phyloP scores from a whole-genome alignment of 2,329 filamentous ascomycete species.

The Stagonosporopsis cucurbitacearum region DNA sequence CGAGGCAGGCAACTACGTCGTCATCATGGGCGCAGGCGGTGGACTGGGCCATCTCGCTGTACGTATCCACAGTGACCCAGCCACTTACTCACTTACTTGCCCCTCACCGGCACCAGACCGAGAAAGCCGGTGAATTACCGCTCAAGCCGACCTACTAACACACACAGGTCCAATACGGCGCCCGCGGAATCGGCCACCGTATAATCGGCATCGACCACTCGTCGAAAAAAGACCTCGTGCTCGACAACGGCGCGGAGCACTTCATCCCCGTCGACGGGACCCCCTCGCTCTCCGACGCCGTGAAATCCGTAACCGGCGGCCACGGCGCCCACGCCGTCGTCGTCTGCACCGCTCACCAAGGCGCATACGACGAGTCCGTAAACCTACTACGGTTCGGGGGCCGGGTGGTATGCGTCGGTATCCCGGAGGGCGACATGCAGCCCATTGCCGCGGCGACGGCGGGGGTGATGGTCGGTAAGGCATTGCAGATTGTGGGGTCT shows the following conservation, averaged over 20 bases:
- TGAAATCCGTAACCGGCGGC: constrained; percentile 63
- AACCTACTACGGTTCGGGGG: constrained; percentile 55
- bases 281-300: constrained; percentile 58
- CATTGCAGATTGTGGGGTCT: constrained; percentile 53
- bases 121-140: too few relatives aligned
- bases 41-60: constrained; percentile 69
- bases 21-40: constrained; percentile 64
- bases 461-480: constrained; percentile 51
- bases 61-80: too few relatives aligned
- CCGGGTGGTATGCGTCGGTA: constrained; percentile 54
- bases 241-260: constrained; percentile 68
- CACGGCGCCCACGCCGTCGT: constrained; percentile 67
- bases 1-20: constrained; percentile 65
- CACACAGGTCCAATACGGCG: constrained; percentile 58
- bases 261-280: constrained; percentile 69
- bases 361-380: constrained; percentile 52
- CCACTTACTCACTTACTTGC: too few relatives aligned
- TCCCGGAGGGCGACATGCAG: constrained; percentile 56
- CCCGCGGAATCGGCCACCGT: constrained; percentile 66
- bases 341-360: constrained; percentile 59
- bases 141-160: background rate
- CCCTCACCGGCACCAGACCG: too few relatives aligned
- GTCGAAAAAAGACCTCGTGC: constrained; percentile 67
- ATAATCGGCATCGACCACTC: constrained; percentile 71
- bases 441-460: constrained; percentile 53